Conservation (phyloP, 352 stramenopile species). For the Globisporangium lucens region DNA sequence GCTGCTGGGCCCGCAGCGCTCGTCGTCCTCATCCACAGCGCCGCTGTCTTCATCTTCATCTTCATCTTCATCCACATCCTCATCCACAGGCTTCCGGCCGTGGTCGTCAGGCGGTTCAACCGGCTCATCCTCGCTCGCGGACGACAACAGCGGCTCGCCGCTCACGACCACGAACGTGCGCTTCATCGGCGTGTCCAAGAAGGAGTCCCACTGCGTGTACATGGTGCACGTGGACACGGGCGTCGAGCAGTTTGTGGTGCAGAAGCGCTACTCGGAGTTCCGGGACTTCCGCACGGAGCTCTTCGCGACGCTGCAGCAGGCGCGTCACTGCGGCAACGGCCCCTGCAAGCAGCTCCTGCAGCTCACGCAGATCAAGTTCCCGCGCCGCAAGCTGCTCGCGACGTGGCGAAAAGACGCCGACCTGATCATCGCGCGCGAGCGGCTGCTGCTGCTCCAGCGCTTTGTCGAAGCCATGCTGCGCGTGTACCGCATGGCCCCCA, state of each 20-base stretch:
- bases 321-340: conserved; percentile 33
- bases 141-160: conserved; percentile 14
- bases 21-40: conserved; percentile 8
- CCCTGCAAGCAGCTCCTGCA: conserved; percentile 40
- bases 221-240: conserved; percentile 54
- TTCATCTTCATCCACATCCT: neutral
- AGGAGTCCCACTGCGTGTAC: conserved; percentile 46
- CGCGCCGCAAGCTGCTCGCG: conserved; percentile 33
- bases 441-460: conserved; percentile 37
- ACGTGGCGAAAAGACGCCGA: conserved; percentile 22
- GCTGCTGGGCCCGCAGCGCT: neutral
- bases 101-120: conserved; percentile 12
- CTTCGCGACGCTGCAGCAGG: conserved; percentile 22
- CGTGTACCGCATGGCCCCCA: conserved; percentile 41
- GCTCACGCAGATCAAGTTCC: conserved; percentile 54
- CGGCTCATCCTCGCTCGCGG: conserved; percentile 4
- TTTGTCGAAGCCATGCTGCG: conserved; percentile 53
- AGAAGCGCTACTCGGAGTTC: conserved; percentile 75
- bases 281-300: conserved; percentile 52
- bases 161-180: conserved; percentile 36
- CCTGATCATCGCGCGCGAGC: conserved; percentile 28
- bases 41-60: neutral
- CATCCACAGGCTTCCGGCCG: conserved; percentile 8
- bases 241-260: conserved; percentile 44
- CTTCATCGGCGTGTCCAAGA: conserved; percentile 42